Evolutionary conservation across 345 rosid species (phyloP).

Genomic region (sweet orange (Citrus sinensis)): DNA sequence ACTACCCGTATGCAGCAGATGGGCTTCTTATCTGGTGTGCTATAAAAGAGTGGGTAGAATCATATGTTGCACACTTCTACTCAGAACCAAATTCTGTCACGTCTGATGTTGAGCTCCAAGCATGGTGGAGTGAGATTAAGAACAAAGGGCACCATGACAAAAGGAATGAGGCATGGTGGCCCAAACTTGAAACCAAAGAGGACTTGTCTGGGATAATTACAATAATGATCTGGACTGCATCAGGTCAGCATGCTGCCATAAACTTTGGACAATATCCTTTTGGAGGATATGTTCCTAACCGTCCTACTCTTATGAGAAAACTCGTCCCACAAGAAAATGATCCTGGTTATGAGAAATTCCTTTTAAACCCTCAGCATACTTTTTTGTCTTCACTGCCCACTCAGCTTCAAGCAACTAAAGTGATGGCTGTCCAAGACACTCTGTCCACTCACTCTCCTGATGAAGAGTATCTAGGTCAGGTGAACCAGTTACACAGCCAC

Average conservation of each 20-base stretch:
- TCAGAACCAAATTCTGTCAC: constrained; percentile 48
- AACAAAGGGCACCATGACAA: constrained; percentile 87
- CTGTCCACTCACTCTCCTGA: constrained; percentile 85
- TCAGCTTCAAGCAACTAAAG: constrained; percentile 89
- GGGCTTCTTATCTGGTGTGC: constrained; percentile 93
- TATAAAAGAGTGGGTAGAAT: constrained; percentile 63
- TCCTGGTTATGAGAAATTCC: constrained; percentile 58
- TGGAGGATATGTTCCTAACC: constrained; percentile 92
- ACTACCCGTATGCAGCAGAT: constrained; percentile 92
- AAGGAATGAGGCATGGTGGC: constrained; percentile 91
- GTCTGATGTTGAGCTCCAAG: constrained; percentile 77
- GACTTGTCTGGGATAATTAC: constrained; percentile 75
- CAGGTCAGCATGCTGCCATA: constrained; percentile 93
- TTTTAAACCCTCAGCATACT: constrained; percentile 59
- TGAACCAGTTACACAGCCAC: constrained; percentile 44
- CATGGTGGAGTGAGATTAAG: constrained; percentile 95
- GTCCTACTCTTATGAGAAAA: constrained; percentile 76
- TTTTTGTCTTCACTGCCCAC: constrained; percentile 74
- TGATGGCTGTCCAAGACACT: constrained; percentile 94
- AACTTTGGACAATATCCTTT: constrained; percentile 97
- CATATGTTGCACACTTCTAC: constrained; percentile 76
- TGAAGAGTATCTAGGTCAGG: constrained; percentile 79
- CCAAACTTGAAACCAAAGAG: constrained; percentile 64
- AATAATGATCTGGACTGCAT: constrained; percentile 80
- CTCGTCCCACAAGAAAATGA: constrained; percentile 63